Conservation (phyloP, 2,329 filamentous ascomycete species). For the Lachnum nothofagi region DNA sequence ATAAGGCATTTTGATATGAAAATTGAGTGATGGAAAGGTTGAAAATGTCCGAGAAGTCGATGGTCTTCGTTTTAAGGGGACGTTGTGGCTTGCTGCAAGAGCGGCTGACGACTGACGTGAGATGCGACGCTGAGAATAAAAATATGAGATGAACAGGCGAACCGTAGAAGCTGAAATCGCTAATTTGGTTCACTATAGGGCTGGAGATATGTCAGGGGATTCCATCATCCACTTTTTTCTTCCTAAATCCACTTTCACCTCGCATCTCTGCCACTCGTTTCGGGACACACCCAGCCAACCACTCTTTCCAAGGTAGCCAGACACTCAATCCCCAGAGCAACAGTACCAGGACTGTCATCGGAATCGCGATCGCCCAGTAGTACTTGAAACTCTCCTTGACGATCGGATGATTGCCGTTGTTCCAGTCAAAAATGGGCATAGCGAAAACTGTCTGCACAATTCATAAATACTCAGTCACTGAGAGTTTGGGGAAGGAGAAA, state of each 20-base stretch:
- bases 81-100: too few species aligned
- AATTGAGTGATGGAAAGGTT: too few species aligned
- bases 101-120: too few species aligned
- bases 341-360: background rate
- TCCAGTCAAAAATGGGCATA: constrained; percentile 6
- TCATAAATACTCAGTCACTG: background rate
- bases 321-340: constrained; percentile 1
- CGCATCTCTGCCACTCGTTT: background rate
- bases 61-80: too few species aligned
- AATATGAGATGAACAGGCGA: too few species aligned
- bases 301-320: constrained; percentile 4
- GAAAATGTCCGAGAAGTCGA: too few species aligned
- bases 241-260: background rate
- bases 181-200: too few species aligned
- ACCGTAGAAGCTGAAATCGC: too few species aligned
- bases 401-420: background rate
- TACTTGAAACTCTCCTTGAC: constrained; percentile 4
- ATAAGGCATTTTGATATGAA: too few species aligned
- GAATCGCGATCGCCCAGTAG: constrained; percentile 5
- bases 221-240: background rate
- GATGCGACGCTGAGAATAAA: too few species aligned
- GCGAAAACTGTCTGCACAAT: constrained; percentile 3
- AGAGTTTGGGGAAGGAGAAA: background rate
- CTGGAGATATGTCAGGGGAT: background rate
- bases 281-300: background rate